phyloP scores from a whole-genome alignment of 768 basidiomycete species.

The Clitopilus hobsonii region DNA sequence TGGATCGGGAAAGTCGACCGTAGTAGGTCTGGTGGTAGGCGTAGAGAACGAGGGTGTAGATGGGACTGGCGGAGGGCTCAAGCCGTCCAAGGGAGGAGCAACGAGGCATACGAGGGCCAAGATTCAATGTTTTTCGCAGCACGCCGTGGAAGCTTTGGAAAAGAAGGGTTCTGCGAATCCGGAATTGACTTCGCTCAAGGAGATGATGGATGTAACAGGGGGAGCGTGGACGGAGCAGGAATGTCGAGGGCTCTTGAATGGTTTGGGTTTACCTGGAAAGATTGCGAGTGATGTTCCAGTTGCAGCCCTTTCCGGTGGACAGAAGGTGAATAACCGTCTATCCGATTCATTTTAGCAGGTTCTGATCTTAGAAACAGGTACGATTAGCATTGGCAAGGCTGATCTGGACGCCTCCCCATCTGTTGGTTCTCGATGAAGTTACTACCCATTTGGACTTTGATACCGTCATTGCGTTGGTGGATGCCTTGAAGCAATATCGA shows the following conservation, averaged over 20 bases:
- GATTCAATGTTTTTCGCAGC: constrained; percentile 61
- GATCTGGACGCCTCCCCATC: constrained; percentile 48
- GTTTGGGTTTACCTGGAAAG: constrained; percentile 37
- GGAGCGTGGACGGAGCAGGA: constrained; percentile 30
- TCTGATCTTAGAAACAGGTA: constrained; percentile 20
- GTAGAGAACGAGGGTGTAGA: neutral
- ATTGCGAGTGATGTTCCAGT: constrained; percentile 38
- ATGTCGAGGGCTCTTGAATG: constrained; percentile 35
- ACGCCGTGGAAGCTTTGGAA: constrained; percentile 48
- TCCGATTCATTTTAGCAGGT: neutral
- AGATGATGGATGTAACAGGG: constrained; percentile 13
- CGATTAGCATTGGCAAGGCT: constrained; percentile 55
- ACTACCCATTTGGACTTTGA: constrained; percentile 67
- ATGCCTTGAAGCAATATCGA: constrained; percentile 42
- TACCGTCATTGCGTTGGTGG: constrained; percentile 52
- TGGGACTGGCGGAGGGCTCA: constrained; percentile 14
- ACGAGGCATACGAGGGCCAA: constrained; percentile 46
- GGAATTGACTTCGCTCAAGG: constrained; percentile 14
- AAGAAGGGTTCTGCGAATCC: constrained; percentile 21
- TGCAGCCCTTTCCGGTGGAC: constrained; percentile 49
- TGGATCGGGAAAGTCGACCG: constrained; percentile 42
- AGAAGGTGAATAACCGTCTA: constrained; percentile 28
- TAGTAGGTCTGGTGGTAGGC: constrained; percentile 23
- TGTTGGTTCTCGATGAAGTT: constrained; percentile 56
- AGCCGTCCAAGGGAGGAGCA: constrained; percentile 42